Evolutionary conservation across 2,329 filamentous ascomycete species (phyloP), one percentile per base, ranked within the genome.

Genomic region (Allantophomopsis lycopodina): DNA sequence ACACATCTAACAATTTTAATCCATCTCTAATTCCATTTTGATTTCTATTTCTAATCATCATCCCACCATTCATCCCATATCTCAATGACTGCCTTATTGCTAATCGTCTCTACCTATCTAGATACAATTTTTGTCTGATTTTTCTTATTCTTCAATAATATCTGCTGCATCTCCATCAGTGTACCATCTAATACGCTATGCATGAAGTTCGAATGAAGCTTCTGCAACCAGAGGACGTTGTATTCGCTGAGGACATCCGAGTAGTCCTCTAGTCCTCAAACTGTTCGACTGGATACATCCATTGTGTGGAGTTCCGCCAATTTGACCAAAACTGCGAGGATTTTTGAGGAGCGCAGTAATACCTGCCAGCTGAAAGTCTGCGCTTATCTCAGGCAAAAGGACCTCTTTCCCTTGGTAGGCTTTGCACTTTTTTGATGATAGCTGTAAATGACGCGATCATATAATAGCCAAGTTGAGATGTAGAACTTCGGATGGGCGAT

Each of bases 281-380:
- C 46, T 62, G 58, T 37, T 49, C 32, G 2, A 40, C 11, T 0
- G 55, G 53, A 18, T 53, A 44, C 21, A 62, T 55, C 36, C 52
- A 5, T 54, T 47, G 14, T 55, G 46, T 5, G 56, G 57, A 35
- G 46, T 15, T 5, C 45, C 45, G 23, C 59, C 57, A 37, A 55
- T 59, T 7, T 38, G 44, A 5, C 58, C 59, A 35, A 51, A 52
- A 37, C 46, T 48, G 14, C 57, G 52, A 37, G 57, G 50, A 41
- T 61, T 57, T 42, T 56, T 60, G 5, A 59, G 49, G 7, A 61
- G 46, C 2, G 53, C 57, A 0, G 55, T 61, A 38, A 63, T 46
- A 32, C 52, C 54, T 34, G 40, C 36, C 3, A 48, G 16, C 21
- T 52, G 42, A 18, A 54, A 49, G 35, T 11, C 44, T 30, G 32